These are phyloP conservation scores for Tillandsia fasciculata DNA, from an alignment of 176 grass and related monocot genomes.

Conservation along the genomic window DNA sequence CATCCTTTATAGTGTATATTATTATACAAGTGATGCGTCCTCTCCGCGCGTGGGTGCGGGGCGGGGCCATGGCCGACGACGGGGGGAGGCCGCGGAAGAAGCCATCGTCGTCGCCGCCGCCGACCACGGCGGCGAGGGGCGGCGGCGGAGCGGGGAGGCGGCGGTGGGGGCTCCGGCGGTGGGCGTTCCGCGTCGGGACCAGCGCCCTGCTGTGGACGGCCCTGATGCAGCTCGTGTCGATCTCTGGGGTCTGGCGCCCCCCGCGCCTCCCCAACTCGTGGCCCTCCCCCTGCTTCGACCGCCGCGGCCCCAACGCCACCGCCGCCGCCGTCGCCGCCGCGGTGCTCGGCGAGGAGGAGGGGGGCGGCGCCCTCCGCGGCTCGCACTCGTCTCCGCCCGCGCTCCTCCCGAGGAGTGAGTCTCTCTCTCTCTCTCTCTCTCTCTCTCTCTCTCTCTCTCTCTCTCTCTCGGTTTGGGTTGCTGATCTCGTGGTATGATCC, in stretches of 20 bases:
- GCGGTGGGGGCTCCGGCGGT: not conserved
- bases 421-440: not conserved
- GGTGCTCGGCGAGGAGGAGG: constrained; percentile 22
- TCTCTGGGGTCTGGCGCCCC: constrained; percentile 43
- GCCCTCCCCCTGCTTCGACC: constrained; percentile 26
- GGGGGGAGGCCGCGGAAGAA: too few relatives aligned
- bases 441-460: too few relatives aligned
- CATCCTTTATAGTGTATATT: too few relatives aligned
- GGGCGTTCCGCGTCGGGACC: constrained; percentile 52
- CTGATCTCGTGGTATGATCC: constrained; percentile 14
- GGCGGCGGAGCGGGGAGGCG: constrained; percentile 23
- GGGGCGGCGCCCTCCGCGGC: not conserved
- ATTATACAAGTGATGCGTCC: too few relatives aligned
- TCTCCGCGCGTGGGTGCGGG: too few relatives aligned
- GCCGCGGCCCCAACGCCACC: constrained; percentile 26
- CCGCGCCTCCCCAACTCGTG: constrained; percentile 33
- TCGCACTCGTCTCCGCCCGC: constrained; percentile 26
- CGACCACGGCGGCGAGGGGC: constrained; percentile 13
- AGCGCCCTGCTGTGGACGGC: constrained; percentile 70
- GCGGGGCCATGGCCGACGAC: too few relatives aligned
- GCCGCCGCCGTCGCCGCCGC: constrained; percentile 17
- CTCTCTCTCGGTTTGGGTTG: not conserved
- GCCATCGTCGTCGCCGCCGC: too few relatives aligned
- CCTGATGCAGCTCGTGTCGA: constrained; percentile 52
- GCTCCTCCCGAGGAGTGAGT: constrained; percentile 56